Conservation (phyloP, 805 yeast species). For the Yamadazyma phyllophila region DNA sequence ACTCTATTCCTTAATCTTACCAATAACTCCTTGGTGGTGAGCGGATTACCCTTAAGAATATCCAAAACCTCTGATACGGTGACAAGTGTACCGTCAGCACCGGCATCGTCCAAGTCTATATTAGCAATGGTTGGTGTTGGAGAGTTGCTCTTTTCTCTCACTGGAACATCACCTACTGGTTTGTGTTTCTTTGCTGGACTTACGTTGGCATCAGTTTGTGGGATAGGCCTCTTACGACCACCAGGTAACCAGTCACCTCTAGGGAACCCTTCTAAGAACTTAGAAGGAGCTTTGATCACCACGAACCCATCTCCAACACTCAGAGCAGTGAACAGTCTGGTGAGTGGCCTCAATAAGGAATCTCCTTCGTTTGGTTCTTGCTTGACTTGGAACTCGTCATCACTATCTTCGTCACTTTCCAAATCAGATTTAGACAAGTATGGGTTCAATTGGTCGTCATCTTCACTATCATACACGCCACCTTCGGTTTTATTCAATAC, state of each 20-base stretch:
- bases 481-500: constrained; percentile 83
- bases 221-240: constrained; percentile 32
- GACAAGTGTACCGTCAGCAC: constrained; percentile 45
- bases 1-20: constrained; percentile 60
- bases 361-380: constrained; percentile 29
- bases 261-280: constrained; percentile 64
- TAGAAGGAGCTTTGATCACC: constrained; percentile 61
- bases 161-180: constrained; percentile 1
- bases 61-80: constrained; percentile 71
- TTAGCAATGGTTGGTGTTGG: constrained; percentile 14
- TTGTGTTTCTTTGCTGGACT: constrained; percentile 36
- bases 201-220: constrained; percentile 1
- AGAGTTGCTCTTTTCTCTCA: constrained; percentile 16
- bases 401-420: constrained; percentile 63
- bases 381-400: constrained; percentile 36
- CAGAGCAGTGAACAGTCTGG: constrained; percentile 23
- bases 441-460: constrained; percentile 67
- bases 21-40: constrained; percentile 63
- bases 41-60: constrained; percentile 55
- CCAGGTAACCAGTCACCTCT: constrained; percentile 83
- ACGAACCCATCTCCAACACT: constrained; percentile 43
- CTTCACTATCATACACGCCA: constrained; percentile 85
- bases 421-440: constrained; percentile 56
- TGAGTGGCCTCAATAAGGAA: constrained; percentile 3
- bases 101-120: constrained; percentile 33